Base-by-base conservation (phyloP, 345 rosid species). In the Hypericum androsaemum region DNA sequence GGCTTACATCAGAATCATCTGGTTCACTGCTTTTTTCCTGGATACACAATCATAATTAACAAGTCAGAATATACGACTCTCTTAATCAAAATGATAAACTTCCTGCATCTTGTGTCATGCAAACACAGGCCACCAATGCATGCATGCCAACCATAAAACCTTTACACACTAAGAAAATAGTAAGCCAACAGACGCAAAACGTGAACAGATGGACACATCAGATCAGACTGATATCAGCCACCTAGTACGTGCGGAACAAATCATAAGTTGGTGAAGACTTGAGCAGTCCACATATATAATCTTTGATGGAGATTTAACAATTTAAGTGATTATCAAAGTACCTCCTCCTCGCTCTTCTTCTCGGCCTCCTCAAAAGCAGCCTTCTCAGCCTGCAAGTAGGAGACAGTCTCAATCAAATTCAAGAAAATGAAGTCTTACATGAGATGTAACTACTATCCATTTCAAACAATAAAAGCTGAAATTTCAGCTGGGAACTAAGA, bases 361-460 rank as follows among this genome's bases (percentile, higher is more conserved):
- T 87, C 96, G 8, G 81, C 87, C 74, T 84, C 96, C 0, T 90
- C 98, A 37, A 90, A 90, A 56, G 96, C 86, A 62, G 88, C 94
- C 77, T 90, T 88, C 79, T 90, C 98, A 12, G 92, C 92, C 98
- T 89, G 80, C 54, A 75, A 52, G 64, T 39, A 36, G 9, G 32
- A 22, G 56, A 54, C 37, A 48, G 35, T 45, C 50, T 52, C 49
- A 64, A 54, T 58, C 59, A 64, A 12, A 49, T 48, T 35, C 40
- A 46, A 38, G 44, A 53, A 12, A 43, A 12, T 14, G 11, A 22
- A 12, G 10, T 6, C 17, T 37, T 28, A 6, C 4, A 28, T 45
- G 45, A 13, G n/a, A 40, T 37, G 12, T 48, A 50, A 37, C 16
- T 10, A 22, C 32, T 22, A 22, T 22, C 32, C 32, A 1, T 22